Base-by-base conservation (phyloP, 345 rosid species). In the Firmiana major region DNA sequence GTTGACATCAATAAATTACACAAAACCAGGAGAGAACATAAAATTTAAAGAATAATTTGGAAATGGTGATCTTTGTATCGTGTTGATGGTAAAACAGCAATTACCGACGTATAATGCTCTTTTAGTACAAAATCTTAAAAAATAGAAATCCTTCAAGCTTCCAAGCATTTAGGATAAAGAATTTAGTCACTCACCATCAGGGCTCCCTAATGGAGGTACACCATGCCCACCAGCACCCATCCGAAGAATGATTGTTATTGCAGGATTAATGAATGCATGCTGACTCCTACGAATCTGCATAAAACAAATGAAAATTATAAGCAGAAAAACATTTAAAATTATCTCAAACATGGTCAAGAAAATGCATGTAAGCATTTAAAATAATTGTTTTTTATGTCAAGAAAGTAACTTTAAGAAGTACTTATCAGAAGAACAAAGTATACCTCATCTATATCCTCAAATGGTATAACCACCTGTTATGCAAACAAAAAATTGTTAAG, bases 141-240 rank as follows among this genome's bases (percentile, higher is more conserved):
- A 22, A n/a, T 34, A 54, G 3, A 57, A 74, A 58, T 8, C 57
- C 24, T 22, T n/a, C 43, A 51, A 57, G 67, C 59, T 73, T 58
- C 46, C 28, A n/a, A 72, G 51, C 28, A 70, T 76, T 74, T 40
- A 77, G 28, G n/a, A 22, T 15, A 51, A 78, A 6, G 22, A 46
- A 77, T 74, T 49, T 63, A 77, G 46, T 60, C 22, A 81, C 99
- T 82, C 79, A 96, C 98, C 99, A 84, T 96, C 99, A 68, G 93
- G 92, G 83, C 94, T 96, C 78, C 99, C 99, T 73, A 96, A 87
- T 81, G 99, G 99, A 79, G 99, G 99, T 74, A 96, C 99, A 82
- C 98, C 99, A 86, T 92, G 99, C 76, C 99, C 99, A 83, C 99
- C 99, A 77, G 99, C 98, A 74, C 99, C 99, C 94, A 91, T 88